Base-by-base conservation (phyloP, 129 eudicot genomes). In the Calendula officinalis region DNA sequence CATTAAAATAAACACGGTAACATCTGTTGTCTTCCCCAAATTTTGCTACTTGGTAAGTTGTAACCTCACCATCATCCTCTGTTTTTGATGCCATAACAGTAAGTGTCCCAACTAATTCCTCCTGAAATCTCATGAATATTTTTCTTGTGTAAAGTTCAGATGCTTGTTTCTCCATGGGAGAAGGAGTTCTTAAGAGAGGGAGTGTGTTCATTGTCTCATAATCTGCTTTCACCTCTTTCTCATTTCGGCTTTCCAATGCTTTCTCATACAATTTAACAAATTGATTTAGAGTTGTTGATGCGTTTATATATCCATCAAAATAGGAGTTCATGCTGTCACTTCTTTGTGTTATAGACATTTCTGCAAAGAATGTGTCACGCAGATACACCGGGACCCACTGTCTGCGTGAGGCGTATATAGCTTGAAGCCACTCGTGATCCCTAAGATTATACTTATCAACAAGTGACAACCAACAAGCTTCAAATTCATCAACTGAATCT, bases 131-230 rank as follows among this genome's bases (percentile, higher is more conserved):
- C 38, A 62, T 69, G 34, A 85, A 82, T 62, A 76, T 48, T 52
- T 75, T 85, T 52, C 81, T 66, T 11, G 85, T 82, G 77, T 78
- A 85, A 50, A 85, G 64, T 56, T 82, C 73, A 5, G 92, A 83
- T 61, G 88, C 85, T 68, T 85, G 92, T 63, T 85, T 85, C 49
- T 85, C 88, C 83, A 85, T 82, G 2, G 92, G 88, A 4, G 88
- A 82, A 14, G 92, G 88, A 32, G 92, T 85, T 62, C 80, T 67
- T 69, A 85, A 45, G 62, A 82, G 68, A 53, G 85, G 85, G 42
- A 77, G 55, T 8, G 75, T 70, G 62, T 76, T 82, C 75, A 74
- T 78, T 1, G 88, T 82, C 35, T 82, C 92, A 58, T 85, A 80
- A 72, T 85, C 92, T 9, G 85, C 88, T 68, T 82, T 76, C 17